These are phyloP conservation scores for Jaltomata sinuosa DNA, from an alignment of 257 asterid genomes.

Conservation along the genomic window DNA sequence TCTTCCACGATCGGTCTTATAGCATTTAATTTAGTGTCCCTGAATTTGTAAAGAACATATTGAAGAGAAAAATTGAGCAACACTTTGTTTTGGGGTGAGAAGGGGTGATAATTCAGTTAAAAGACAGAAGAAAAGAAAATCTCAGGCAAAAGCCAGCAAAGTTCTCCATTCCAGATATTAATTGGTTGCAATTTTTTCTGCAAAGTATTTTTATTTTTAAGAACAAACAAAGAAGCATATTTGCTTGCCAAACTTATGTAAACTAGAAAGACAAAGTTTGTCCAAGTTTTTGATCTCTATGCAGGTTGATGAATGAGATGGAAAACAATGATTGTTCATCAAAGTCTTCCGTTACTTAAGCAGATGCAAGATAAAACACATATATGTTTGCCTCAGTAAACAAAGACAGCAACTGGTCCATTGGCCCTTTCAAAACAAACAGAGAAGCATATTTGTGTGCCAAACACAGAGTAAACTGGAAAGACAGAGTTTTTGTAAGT, in stretches of 20 bases:
- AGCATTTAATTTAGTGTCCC: constrained; percentile 38
- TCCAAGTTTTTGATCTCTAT: neutral
- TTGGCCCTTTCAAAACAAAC: neutral
- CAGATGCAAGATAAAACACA: neutral
- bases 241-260: neutral
- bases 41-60: constrained; percentile 6
- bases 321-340: neutral
- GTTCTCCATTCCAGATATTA: neutral
- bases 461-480: neutral
- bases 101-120: neutral
- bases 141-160: neutral
- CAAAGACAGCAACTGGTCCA: neutral
- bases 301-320: neutral
- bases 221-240: neutral
- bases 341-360: neutral
- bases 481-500: neutral
- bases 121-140: neutral
- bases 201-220: neutral
- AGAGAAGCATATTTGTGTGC: neutral
- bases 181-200: neutral
- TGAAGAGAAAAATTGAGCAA: neutral
- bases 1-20: constrained; percentile 48
- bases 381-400: neutral
- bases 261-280: neutral
- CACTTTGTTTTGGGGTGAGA: neutral